Percentiles rank a stretch among this genome's conserved stretches.
Conservation (phyloP, 129 eudicot species). For the Helichrysum umbraculigerum region DNA sequence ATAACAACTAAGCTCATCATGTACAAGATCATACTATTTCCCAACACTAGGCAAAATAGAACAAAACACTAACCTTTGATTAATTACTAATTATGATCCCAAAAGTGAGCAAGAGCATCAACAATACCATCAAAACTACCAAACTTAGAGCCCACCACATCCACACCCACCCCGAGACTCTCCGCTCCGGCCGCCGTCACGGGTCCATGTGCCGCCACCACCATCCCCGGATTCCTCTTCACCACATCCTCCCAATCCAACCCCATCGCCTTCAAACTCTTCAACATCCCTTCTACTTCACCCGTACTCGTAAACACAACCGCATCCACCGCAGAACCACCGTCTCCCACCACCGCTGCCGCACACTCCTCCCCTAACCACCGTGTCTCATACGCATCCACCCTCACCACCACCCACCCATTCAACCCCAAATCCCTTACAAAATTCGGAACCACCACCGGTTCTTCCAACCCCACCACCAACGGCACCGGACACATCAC, state of each 20-base stretch:
- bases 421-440: slow-evolving; percentile 39
- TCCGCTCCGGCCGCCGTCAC: slow-evolving; percentile 91
- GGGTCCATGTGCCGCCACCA: slow-evolving; percentile 92
- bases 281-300: slow-evolving; percentile 88
- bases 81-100: slow-evolving; percentile 23
- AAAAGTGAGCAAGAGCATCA: slow-evolving; percentile 61
- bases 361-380: slow-evolving; percentile 65
- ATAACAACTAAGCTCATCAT: no score
- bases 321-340: slow-evolving; percentile 58
- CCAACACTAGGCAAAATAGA: no score
- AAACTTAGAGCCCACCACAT: slow-evolving; percentile 72
- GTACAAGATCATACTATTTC: no score
- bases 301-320: slow-evolving; percentile 74
- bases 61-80: no score
- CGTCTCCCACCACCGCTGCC: slow-evolving; percentile 39
- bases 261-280: slow-evolving; percentile 71
- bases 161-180: slow-evolving; percentile 63
- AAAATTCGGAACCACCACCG: slow-evolving; percentile 68
- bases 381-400: slow-evolving; percentile 74
- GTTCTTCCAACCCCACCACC: slow-evolving; percentile 77
- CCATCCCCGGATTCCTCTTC: slow-evolving; percentile 57
- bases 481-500: slow-evolving; percentile 79
- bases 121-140: slow-evolving; percentile 81
- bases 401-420: slow-evolving; percentile 73
- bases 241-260: slow-evolving; percentile 62